A percentile compares a stretch with the other conserved stretches of the same genome.
Conservation (phyloP, 2,329 filamentous ascomycete species). For the Camillea tinctor region DNA sequence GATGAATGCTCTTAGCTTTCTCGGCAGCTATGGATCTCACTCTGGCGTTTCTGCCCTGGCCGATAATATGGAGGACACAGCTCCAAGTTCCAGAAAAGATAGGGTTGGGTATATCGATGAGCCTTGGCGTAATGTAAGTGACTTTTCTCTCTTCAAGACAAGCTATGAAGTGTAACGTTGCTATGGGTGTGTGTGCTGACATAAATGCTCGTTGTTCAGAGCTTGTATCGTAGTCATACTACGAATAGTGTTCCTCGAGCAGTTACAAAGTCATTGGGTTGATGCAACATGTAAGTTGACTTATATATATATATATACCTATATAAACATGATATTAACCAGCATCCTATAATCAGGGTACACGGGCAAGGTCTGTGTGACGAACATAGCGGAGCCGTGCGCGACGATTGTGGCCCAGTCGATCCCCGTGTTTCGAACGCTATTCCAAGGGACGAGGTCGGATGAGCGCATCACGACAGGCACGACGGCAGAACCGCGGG, state of each 20-base stretch:
- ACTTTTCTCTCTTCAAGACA: neutral
- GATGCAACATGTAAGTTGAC: neutral
- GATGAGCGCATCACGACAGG: neutral
- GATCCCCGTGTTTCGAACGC: conserved; percentile 5
- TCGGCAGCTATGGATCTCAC: conserved; percentile 5
- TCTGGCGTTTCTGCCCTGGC: conserved; percentile 3
- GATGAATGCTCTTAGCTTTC: neutral
- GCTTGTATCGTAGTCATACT: neutral
- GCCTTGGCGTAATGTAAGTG: conserved; percentile 7
- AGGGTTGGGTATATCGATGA: conserved; percentile 3
- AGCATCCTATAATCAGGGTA: neutral
- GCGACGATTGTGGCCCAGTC: conserved; percentile 7
- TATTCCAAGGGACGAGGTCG: neutral
- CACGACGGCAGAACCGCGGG: neutral
- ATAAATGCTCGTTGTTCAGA: neutral
- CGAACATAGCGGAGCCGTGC: conserved; percentile 1
- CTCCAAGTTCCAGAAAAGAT: conserved; percentile 3
- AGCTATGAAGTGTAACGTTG: neutral
- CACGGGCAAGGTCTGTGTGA: neutral
- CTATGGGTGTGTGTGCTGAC: neutral
- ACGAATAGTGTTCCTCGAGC: neutral
- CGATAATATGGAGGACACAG: conserved; percentile 2
- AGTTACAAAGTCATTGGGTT: neutral
- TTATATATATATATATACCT: neutral
- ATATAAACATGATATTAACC: neutral